Percentiles rank a stretch among this genome's conserved stretches.
Conservation (phyloP, 2,329 filamentous ascomycete genomes). For the Saccharata proteae region DNA sequence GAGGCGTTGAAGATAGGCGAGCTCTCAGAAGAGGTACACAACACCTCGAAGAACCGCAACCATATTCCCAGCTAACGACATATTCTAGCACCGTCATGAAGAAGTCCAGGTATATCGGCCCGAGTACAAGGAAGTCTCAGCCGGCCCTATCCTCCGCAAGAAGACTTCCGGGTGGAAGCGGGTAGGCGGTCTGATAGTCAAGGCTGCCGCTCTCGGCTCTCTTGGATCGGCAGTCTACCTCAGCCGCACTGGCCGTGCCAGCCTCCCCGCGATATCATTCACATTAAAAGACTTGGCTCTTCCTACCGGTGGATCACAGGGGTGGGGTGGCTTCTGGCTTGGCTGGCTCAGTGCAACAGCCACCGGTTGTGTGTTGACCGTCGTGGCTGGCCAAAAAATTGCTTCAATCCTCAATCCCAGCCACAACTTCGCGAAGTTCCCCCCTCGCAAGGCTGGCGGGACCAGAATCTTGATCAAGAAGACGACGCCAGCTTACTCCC, state of each 20-base stretch:
- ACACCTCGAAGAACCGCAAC: constrained; percentile 13
- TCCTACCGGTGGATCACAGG: no score
- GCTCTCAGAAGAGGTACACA: constrained; percentile 13
- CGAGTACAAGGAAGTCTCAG: background rate
- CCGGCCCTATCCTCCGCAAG: background rate
- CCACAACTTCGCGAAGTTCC: constrained; percentile 12
- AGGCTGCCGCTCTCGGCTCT: no score
- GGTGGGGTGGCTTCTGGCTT: constrained; percentile 1
- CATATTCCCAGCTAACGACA: constrained; percentile 7
- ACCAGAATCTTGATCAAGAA: no score
- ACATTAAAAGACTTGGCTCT: no score
- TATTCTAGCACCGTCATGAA: background rate
- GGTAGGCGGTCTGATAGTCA: no score
- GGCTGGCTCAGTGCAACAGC: constrained; percentile 26
- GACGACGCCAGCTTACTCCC: constrained; percentile 2
- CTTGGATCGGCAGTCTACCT: no score
- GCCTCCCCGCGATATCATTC: no score
- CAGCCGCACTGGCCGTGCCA: no score
- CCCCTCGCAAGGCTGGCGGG: no score
- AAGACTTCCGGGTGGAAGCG: no score
- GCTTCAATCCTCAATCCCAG: no score
- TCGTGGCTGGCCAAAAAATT: constrained; percentile 10
- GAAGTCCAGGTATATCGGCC: constrained; percentile 6
- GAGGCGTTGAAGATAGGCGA: constrained; percentile 24
- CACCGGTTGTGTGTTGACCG: constrained; percentile 10